phyloP scores from a whole-genome alignment of 2,329 filamentous ascomycete genomes.

The Zymoseptoria pseudotritici region DNA sequence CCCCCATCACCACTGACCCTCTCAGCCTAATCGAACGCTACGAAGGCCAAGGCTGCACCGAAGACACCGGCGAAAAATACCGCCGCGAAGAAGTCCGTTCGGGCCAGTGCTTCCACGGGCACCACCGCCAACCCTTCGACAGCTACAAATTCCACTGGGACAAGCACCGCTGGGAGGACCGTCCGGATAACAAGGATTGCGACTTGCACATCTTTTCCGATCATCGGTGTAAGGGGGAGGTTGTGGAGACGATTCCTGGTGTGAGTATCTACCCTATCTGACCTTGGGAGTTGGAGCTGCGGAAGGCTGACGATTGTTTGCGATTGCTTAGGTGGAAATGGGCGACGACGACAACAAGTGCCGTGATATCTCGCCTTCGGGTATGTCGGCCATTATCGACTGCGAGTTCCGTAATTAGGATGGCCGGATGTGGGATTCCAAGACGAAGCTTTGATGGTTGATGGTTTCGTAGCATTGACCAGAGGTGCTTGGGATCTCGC shows the following conservation, averaged over 20 bases:
- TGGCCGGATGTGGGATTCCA: no score
- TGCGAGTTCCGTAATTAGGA: no score
- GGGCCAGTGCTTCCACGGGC: neutral
- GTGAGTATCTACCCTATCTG: neutral
- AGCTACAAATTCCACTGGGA: neutral
- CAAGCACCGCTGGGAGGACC: neutral
- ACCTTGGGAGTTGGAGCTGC: neutral
- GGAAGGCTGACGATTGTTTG: neutral
- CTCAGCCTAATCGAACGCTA: neutral
- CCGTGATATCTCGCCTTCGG: no score
- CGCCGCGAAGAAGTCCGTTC: neutral
- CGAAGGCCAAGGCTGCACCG: neutral
- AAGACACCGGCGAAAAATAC: neutral
- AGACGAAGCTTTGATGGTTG: no score
- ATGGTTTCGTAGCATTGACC: no score
- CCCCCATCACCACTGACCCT: neutral
- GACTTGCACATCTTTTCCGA: neutral
- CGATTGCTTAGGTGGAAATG: no score
- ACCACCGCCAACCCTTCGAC: neutral
- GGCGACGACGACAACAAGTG: no score
- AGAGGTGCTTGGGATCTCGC: no score
- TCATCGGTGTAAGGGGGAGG: neutral
- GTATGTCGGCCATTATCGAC: no score
- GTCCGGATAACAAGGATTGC: neutral
- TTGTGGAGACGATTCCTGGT: neutral